Base-by-base conservation (phyloP, 805 yeast genomes). In the Vanderwaltozyma yarrowii region DNA sequence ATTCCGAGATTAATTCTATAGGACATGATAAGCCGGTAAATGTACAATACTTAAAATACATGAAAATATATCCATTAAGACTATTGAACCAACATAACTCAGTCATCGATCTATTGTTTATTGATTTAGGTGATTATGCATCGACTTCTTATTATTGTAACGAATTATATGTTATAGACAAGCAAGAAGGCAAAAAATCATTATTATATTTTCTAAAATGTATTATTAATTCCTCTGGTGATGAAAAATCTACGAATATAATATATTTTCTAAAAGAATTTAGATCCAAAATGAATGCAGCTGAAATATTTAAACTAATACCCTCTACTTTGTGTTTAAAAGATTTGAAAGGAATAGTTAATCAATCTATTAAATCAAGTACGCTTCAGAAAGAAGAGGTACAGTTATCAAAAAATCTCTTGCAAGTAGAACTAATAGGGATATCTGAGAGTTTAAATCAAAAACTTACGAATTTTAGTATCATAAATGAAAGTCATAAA, bases 61-160 rank as follows among this genome's bases (percentile, higher is more conserved):
- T 54, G 24, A 69, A 73, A 30, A 74, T 83, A 0, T 66, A 72
- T 33, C 71, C 87, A 2, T 66, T 80, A 38, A 69, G 70, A 33
- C 70, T 74, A 41, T 50, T 81, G 31, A 77, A 74, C 1, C 74
- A 74, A 37, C 84, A 83, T 51, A 67, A 69, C 10, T 70, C 74
- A 35, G 78, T 85, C 0, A 60, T 89, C 14, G 73, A 74, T 38
- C 71, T 85, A 2, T 65, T 77, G 19, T 75, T 74, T 33, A 66
- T 71, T 35, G 75, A 76, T 16, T 56, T 83, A 32, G 59, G 71
- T 3, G 80, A 80, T 50, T 67, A 73, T 34, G 58, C 58, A 16
- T 61, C 65, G n/a, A 82, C 94, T 0, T 69, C 80, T 42, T 52
- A 60, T 3, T 82, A 82, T 49, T 78, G 92, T 44, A 57, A 70